A percentile compares a stretch with the other conserved stretches of the same genome.
Evolutionary conservation across 2,329 filamentous ascomycete species (phyloP).

Genomic region (Colletotrichum sp.): DNA sequence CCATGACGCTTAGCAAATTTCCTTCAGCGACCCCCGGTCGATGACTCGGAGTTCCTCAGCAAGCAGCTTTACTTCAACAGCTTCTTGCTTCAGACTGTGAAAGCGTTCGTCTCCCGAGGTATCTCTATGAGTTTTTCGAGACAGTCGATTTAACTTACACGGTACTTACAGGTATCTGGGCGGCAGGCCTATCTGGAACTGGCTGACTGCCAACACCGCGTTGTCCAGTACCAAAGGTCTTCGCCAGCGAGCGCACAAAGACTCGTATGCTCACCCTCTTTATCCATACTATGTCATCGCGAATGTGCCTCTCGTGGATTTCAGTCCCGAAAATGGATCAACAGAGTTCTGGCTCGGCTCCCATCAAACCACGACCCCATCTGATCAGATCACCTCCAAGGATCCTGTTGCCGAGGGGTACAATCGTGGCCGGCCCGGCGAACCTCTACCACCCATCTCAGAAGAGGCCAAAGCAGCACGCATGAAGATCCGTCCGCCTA

Average conservation of each 20-base stretch:
- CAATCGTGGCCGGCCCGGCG: neutral
- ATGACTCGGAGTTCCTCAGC: neutral
- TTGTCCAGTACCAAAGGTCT: neutral
- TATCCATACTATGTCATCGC: neutral
- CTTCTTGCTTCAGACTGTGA: neutral
- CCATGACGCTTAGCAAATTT: neutral
- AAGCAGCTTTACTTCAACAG: neutral
- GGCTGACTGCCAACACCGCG: neutral
- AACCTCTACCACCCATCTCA: neutral
- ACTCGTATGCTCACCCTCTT: neutral
- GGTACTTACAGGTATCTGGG: neutral
- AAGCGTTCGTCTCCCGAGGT: neutral
- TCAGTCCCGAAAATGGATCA: slow-evolving; percentile 56
- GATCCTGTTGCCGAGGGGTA: neutral
- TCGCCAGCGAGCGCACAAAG: neutral
- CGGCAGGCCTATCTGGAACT: slow-evolving; percentile 1
- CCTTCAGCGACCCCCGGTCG: neutral
- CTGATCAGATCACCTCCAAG: slow-evolving; percentile 44
- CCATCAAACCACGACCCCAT: slow-evolving; percentile 34
- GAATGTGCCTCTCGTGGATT: slow-evolving; percentile 51
- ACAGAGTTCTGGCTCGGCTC: slow-evolving; percentile 67
- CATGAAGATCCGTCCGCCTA: slow-evolving; percentile 42
- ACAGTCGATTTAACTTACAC: neutral
- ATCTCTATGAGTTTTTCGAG: neutral
- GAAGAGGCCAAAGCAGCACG: slow-evolving; percentile 43